Evolutionary conservation across 345 rosid species (phyloP), one percentile per base, ranked within the genome.

Genomic region (Salix arbutifolia): DNA sequence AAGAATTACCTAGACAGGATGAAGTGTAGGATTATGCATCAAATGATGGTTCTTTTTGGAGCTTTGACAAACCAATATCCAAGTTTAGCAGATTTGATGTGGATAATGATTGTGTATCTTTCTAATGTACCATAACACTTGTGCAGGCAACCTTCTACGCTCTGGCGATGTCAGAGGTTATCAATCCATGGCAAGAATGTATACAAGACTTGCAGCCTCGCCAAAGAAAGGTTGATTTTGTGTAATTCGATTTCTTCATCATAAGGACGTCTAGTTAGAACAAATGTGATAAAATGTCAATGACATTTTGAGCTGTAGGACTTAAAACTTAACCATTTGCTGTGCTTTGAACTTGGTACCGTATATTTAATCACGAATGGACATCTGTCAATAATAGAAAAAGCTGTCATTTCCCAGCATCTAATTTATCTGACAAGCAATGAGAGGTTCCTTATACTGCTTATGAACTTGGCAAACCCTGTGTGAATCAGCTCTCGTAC

Each of bases 111-210:
- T 70, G 13, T 26, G 66, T 53, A 21, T 65, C 13, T 38, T 48
- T 30, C 53, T 77, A 30, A 65, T 11, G 38, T 8, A 50, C 48
- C 28, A 6, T 44, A 67, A 16, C 25, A 12, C 65, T 64, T 78
- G 72, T 42, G 42, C 86, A 92, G 99, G 98, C 46, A 96, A 96
- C 79, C 98, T 96, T 61, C 87, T 96, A 28, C 90, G 98, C 4
- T 90, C 97, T 6, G 99, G 98, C 2, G 99, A 96, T 69, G 79
- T 85, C 38, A 89, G 99, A 84, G 99, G 98, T 52, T 94, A 85
- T 81, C 95, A 91, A 75, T 96, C 99, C 40, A 94, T 96, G 99
- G 99, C 98, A 40, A 90, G 90, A 73, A 93, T 96, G 99, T 96
- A 93, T 73, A 91, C 93, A 5, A 89, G 91, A 73, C 91, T 92